These are phyloP conservation scores for Salvia sclarea DNA, from an alignment of 305 asterid genomes.

Conservation along the genomic window DNA sequence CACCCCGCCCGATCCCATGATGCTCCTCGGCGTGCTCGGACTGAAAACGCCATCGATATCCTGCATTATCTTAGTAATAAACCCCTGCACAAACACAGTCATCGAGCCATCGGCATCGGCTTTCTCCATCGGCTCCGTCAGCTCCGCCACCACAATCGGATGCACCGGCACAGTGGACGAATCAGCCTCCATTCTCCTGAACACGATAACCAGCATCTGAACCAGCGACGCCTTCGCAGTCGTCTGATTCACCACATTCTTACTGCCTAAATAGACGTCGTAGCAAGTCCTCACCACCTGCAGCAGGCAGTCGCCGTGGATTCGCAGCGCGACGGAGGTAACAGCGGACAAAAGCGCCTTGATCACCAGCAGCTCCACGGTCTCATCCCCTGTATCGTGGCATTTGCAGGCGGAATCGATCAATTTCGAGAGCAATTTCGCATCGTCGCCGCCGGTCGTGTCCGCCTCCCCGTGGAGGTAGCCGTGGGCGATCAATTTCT, in stretches of 20 bases:
- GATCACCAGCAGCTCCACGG: constrained; percentile 75
- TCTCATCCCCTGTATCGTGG: constrained; percentile 83
- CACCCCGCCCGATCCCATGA: constrained; percentile 50
- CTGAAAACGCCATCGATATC: constrained; percentile 93
- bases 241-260: constrained; percentile 93
- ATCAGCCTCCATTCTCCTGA: constrained; percentile 99
- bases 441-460: constrained; percentile 72
- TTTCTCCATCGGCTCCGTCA: constrained; percentile 88
- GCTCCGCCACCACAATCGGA: constrained; percentile 95
- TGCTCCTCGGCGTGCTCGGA: constrained; percentile 71
- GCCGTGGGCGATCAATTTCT: constrained; percentile 85
- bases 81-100: constrained; percentile 93
- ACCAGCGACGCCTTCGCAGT: constrained; percentile 95
- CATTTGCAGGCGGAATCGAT: constrained; percentile 83
- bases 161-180: constrained; percentile 88
- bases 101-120: constrained; percentile 79
- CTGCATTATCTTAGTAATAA: constrained; percentile 81
- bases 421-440: constrained; percentile 66
- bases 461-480: constrained; percentile 88
- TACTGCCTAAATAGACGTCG: constrained; percentile 81
- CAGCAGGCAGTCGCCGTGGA: constrained; percentile 91
- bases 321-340: constrained; percentile 72
- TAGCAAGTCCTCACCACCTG: constrained; percentile 91
- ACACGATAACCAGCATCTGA: constrained; percentile 95
- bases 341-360: constrained; percentile 87